phyloP scores from a whole-genome alignment of 768 basidiomycete genomes.

The Pisolithus sp. region DNA sequence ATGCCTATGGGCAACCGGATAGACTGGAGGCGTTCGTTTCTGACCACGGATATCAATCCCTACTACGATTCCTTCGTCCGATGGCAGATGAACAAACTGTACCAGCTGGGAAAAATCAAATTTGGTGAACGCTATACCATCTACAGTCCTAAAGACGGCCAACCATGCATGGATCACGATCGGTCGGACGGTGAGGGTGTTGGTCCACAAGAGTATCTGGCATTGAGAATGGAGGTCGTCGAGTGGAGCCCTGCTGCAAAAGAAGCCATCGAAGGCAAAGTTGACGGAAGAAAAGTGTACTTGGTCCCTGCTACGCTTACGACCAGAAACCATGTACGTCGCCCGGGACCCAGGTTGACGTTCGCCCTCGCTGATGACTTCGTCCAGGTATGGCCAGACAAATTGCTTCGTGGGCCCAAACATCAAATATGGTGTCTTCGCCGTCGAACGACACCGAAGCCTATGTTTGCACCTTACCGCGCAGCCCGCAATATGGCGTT shows the following conservation, averaged over 20 bases:
- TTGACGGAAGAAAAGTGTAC: slow-evolving; percentile 76
- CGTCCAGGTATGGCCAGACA: slow-evolving; percentile 87
- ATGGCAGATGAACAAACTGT: slow-evolving; percentile 95
- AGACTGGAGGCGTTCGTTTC: slow-evolving; percentile 93
- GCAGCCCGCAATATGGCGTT: slow-evolving; percentile 97
- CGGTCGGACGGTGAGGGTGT: slow-evolving; percentile 90
- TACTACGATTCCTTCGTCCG: slow-evolving; percentile 97
- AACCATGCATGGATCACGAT: slow-evolving; percentile 99
- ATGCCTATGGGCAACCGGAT: slow-evolving; percentile 87
- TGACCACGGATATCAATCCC: slow-evolving; percentile 93
- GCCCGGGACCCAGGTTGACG: background rate
- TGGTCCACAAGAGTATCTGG: slow-evolving; percentile 94
- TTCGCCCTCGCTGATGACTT: background rate
- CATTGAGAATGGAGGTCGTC: slow-evolving; percentile 87
- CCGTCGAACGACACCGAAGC: slow-evolving; percentile 82
- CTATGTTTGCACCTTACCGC: slow-evolving; percentile 81
- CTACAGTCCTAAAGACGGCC: slow-evolving; percentile 97
- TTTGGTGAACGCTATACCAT: slow-evolving; percentile 98
- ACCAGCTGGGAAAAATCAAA: slow-evolving; percentile 86
- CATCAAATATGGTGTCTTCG: slow-evolving; percentile 90
- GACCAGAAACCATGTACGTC: slow-evolving; percentile 92
- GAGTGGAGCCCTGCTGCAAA: slow-evolving; percentile 74
- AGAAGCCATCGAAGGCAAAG: slow-evolving; percentile 54
- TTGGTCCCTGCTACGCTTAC: slow-evolving; percentile 93
- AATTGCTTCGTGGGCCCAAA: slow-evolving; percentile 92